Conservation (phyloP, 1,284 basidiomycete genomes). For the Papiliotrema flavescens region DNA sequence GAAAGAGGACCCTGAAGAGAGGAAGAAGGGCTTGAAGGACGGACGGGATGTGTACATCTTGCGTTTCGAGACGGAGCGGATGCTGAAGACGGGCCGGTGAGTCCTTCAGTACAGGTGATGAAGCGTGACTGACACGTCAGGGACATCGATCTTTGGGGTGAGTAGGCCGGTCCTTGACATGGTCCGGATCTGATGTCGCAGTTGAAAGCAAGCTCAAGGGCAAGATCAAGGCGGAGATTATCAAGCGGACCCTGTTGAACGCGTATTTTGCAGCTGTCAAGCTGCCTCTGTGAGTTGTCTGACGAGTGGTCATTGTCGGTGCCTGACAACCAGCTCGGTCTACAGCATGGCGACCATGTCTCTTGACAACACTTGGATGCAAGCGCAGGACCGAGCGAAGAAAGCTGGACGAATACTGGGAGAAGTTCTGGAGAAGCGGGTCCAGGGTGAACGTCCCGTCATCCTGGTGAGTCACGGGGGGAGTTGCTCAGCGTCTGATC, state of each 20-base stretch:
- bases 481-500: background rate
- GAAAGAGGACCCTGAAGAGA: background rate
- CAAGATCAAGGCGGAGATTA: slow-evolving; percentile 51
- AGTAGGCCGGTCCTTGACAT: slow-evolving; percentile 10
- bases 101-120: background rate
- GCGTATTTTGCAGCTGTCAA: slow-evolving; percentile 56
- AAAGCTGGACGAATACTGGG: slow-evolving; percentile 56
- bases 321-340: slow-evolving; percentile 28
- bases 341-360: slow-evolving; percentile 45
- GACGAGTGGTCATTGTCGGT: slow-evolving; percentile 16
- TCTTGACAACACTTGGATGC: slow-evolving; percentile 50
- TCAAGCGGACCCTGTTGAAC: slow-evolving; percentile 55
- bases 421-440: slow-evolving; percentile 54
- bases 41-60: slow-evolving; percentile 50
- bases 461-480: slow-evolving; percentile 44
- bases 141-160: slow-evolving; percentile 49
- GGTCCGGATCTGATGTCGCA: background rate
- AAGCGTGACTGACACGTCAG: slow-evolving; percentile 2
- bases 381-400: slow-evolving; percentile 50
- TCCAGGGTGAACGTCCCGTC: slow-evolving; percentile 57
- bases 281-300: slow-evolving; percentile 47
- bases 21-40: slow-evolving; percentile 30
- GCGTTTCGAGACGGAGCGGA: slow-evolving; percentile 47
- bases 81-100: slow-evolving; percentile 50
- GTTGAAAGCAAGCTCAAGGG: slow-evolving; percentile 44